Percentiles rank a stretch among this genome's conserved stretches.
Conservation (phyloP, 2,329 filamentous ascomycete genomes). For the Emmonsiellopsis sp. region DNA sequence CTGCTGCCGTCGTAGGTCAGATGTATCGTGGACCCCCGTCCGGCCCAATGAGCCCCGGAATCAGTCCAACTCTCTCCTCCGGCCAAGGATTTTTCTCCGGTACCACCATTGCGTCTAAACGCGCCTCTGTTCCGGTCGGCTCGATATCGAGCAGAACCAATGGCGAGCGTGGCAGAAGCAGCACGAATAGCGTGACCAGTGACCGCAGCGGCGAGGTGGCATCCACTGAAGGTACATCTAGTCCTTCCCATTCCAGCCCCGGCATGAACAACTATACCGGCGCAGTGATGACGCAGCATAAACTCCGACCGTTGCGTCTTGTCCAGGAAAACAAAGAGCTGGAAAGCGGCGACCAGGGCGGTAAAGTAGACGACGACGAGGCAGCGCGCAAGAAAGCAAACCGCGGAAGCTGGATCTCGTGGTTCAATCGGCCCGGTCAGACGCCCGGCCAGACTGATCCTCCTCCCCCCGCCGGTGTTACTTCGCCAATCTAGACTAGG, state of each 20-base stretch:
- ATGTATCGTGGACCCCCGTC: constrained; percentile 63
- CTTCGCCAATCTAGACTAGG: not conserved
- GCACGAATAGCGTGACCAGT: constrained; percentile 52
- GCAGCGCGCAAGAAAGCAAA: constrained; percentile 37
- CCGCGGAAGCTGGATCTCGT: constrained; percentile 38
- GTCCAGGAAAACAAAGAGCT: constrained; percentile 63
- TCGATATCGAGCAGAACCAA: constrained; percentile 39
- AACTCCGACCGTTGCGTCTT: constrained; percentile 74
- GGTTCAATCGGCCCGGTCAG: constrained; percentile 30
- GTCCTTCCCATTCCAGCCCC: constrained; percentile 54
- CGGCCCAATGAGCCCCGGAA: constrained; percentile 44
- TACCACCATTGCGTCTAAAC: constrained; percentile 41
- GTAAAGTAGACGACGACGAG: constrained; percentile 32
- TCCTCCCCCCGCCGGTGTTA: not conserved
- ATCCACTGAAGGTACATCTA: constrained; percentile 38
- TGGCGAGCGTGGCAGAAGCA: constrained; percentile 47
- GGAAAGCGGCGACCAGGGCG: constrained; percentile 29
- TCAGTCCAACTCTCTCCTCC: constrained; percentile 43
- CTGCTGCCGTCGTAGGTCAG: constrained; percentile 69
- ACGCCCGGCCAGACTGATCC: constrained; percentile 9
- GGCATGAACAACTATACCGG: constrained; percentile 60
- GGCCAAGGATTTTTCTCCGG: constrained; percentile 29
- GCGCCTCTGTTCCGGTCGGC: constrained; percentile 45
- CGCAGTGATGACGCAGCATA: constrained; percentile 55
- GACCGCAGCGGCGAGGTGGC: constrained; percentile 37